Evolutionary conservation across 345 rosid genomes (phyloP).

Genomic region (Populus alba): DNA sequence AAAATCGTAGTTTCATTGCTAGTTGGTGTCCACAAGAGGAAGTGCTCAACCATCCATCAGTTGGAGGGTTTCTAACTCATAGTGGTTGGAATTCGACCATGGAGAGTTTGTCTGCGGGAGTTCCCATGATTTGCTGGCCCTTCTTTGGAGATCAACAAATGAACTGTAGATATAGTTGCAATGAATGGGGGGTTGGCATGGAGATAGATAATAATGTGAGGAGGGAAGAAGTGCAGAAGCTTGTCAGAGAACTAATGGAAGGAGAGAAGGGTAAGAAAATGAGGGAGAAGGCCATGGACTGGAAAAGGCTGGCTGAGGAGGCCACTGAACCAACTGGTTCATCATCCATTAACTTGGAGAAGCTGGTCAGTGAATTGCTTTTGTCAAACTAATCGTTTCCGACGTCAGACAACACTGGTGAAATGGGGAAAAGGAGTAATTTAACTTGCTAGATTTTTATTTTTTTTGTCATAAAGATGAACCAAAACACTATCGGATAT

Average conservation of each 20-base stretch:
- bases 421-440: background rate
- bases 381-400: background rate
- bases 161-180: background rate
- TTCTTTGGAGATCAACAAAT: background rate
- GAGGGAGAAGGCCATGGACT: background rate
- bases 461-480: background rate
- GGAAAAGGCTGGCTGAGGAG: conserved; percentile 3
- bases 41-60: conserved; percentile 2
- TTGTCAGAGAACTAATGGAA: background rate
- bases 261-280: background rate
- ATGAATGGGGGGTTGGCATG: conserved; percentile 7
- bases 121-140: conserved; percentile 1
- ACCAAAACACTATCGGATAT: background rate
- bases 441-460: background rate
- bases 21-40: conserved; percentile 8
- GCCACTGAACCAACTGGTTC: background rate
- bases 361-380: background rate
- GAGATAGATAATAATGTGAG: background rate
- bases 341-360: background rate
- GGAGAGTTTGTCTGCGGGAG: background rate
- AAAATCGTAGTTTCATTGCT: background rate
- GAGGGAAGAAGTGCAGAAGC: conserved; percentile 3
- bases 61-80: background rate
- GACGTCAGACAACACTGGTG: background rate
- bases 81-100: background rate